These are phyloP conservation scores for Porcisia hertigi DNA, from an alignment of 208 protist species.

Conservation along the genomic window DNA sequence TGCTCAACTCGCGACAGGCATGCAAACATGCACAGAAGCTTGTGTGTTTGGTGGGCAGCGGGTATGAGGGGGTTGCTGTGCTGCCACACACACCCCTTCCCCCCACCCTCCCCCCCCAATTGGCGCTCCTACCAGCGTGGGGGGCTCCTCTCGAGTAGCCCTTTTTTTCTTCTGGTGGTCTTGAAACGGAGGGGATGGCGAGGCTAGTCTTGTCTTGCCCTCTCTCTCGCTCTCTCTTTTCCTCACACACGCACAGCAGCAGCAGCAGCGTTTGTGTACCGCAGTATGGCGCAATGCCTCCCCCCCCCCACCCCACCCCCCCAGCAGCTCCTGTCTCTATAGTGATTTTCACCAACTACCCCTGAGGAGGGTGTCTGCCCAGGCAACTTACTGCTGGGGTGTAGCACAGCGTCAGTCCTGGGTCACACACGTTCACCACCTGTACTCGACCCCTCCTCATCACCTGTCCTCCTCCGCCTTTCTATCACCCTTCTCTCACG, in stretches of 20 bases:
- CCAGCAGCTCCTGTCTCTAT: neutral
- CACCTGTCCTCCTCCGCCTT: neutral
- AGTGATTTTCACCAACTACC: neutral
- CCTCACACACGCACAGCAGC: neutral
- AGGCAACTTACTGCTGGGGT: too few species aligned
- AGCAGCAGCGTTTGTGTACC: too few species aligned
- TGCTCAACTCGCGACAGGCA: neutral
- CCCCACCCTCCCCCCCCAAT: neutral
- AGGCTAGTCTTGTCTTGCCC: neutral
- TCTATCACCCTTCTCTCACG: neutral
- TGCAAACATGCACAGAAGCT: slow-evolving; percentile 4
- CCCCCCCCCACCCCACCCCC: too few species aligned
- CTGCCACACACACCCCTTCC: neutral
- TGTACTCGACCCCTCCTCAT: neutral
- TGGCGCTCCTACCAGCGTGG: too few species aligned
- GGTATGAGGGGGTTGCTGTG: neutral
- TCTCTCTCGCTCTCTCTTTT: neutral
- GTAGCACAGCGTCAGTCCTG: neutral
- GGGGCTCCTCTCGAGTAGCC: neutral
- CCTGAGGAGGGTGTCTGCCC: too few species aligned
- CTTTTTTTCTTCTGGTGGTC: too few species aligned
- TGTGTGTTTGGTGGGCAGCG: slow-evolving; percentile 4
- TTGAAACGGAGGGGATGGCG: neutral
- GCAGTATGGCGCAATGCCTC: neutral
- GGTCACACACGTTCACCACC: neutral